Conservation (phyloP, 106 monocot species). For the Platanthera guangdongensis region DNA sequence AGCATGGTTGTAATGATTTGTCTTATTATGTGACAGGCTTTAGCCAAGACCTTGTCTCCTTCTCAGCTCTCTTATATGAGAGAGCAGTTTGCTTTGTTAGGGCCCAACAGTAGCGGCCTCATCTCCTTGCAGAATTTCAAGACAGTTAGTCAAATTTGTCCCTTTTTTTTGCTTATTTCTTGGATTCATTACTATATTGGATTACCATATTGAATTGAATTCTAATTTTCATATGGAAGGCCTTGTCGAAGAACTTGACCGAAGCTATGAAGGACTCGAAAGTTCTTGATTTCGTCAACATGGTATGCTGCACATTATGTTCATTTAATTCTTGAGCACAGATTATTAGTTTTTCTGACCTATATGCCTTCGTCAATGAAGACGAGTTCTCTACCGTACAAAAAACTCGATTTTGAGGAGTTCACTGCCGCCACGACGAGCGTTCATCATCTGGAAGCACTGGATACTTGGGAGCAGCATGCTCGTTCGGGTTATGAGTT, state of each 20-base stretch:
- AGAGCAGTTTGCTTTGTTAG: constrained; percentile 70
- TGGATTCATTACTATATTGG: neutral
- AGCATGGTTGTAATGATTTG: neutral
- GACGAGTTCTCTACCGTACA: constrained; percentile 84
- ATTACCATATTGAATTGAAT: neutral
- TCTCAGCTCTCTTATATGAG: constrained; percentile 59
- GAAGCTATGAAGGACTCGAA: constrained; percentile 91
- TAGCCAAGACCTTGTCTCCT: constrained; percentile 66
- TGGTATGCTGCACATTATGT: constrained; percentile 19
- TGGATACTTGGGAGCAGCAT: constrained; percentile 82
- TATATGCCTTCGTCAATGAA: constrained; percentile 7
- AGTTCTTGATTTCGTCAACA: constrained; percentile 78
- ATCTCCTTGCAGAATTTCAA: constrained; percentile 73
- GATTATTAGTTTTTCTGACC: neutral
- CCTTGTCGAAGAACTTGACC: constrained; percentile 58
- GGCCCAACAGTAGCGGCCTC: constrained; percentile 76
- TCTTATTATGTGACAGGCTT: constrained; percentile 36
- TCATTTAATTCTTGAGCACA: neutral
- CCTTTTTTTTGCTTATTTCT: neutral
- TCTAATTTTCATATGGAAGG: constrained; percentile 25
- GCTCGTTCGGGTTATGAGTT: constrained; percentile 75
- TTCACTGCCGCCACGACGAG: constrained; percentile 80
- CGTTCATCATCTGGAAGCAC: constrained; percentile 75
- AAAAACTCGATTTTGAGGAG: constrained; percentile 89
- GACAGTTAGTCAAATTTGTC: constrained; percentile 26